Percentiles rank a stretch among this genome's conserved stretches.
Conservation (phyloP, 2,329 filamentous ascomycete species). For the Coniochaeta sp. region DNA sequence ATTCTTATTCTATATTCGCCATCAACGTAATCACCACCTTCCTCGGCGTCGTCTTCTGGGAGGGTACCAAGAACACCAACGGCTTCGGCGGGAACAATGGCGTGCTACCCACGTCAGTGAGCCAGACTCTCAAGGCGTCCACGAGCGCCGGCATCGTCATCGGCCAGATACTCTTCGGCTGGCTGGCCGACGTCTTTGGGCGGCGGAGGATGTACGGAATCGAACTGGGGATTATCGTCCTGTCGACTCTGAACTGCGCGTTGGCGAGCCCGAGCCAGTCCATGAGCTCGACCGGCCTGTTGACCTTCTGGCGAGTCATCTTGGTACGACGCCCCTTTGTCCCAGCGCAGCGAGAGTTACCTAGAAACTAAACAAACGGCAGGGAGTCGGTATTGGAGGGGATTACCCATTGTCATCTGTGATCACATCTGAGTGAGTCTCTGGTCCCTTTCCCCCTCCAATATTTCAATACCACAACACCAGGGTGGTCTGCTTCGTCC, state of each 20-base stretch:
- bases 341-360: background rate
- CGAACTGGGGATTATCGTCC: conserved; percentile 65
- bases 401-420: conserved; percentile 77
- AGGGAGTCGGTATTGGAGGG: conserved; percentile 69
- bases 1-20: conserved; percentile 57
- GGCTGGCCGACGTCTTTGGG: conserved; percentile 68
- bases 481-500: background rate
- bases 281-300: conserved; percentile 50
- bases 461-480: background rate
- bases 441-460: background rate
- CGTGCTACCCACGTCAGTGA: conserved; percentile 54
- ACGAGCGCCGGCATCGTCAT: conserved; percentile 74
- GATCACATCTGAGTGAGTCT: conserved; percentile 63
- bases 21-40: conserved; percentile 67
- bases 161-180: conserved; percentile 71
- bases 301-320: conserved; percentile 70
- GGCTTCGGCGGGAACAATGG: conserved; percentile 45
- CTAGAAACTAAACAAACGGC: conserved; percentile 6
- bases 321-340: conserved; percentile 41
- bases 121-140: conserved; percentile 73
- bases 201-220: conserved; percentile 78
- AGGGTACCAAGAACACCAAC: conserved; percentile 31
- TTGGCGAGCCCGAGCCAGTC: conserved; percentile 54
- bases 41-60: conserved; percentile 72
- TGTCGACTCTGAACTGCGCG: conserved; percentile 61